These are phyloP conservation scores for Hysterangium stoloniferum DNA, from an alignment of 768 basidiomycete genomes.

Conservation along the genomic window DNA sequence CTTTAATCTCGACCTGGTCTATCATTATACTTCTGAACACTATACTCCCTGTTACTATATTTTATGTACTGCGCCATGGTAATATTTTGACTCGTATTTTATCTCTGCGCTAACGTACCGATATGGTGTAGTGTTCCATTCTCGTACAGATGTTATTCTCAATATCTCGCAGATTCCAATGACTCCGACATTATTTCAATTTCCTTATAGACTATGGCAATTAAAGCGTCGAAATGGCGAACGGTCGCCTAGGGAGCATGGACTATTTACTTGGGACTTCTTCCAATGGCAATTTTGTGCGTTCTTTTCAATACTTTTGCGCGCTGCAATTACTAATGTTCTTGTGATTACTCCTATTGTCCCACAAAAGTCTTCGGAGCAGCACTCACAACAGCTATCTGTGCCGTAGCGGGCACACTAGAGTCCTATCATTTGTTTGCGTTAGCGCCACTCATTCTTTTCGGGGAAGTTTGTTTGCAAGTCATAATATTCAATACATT, in stretches of 20 bases:
- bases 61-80: constrained; percentile 2
- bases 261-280: neutral
- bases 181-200: constrained; percentile 1
- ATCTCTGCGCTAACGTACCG: neutral
- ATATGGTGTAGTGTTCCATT: neutral
- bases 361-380: neutral
- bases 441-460: neutral
- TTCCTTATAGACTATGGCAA: neutral
- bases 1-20: neutral
- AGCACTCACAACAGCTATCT: neutral
- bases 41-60: neutral
- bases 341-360: neutral
- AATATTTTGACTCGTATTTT: neutral
- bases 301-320: neutral
- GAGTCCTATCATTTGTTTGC: constrained; percentile 1
- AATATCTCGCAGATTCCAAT: neutral
- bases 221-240: neutral
- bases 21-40: neutral
- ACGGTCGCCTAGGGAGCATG: neutral
- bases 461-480: neutral
- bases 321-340: neutral
- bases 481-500: neutral
- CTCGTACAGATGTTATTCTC: neutral
- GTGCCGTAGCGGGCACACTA: neutral
- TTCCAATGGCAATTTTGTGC: constrained; percentile 3